These are phyloP conservation scores for Ogataea hybrid DNA, from an alignment of 1,139 yeast genomes.

Conservation along the genomic window DNA sequence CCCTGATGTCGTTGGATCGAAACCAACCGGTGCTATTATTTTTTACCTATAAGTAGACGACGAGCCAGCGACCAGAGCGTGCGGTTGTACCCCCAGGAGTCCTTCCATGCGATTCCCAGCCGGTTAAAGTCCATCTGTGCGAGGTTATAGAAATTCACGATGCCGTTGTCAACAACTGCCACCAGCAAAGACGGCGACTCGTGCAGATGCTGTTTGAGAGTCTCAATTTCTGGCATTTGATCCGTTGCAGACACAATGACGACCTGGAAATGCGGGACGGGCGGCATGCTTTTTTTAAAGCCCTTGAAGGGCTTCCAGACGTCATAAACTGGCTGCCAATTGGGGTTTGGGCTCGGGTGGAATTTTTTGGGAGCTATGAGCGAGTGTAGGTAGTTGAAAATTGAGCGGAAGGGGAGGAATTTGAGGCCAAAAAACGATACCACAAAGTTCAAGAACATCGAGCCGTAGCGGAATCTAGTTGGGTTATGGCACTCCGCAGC, in stretches of 20 bases:
- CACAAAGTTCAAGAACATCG: neutral
- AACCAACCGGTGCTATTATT: slow-evolving; percentile 92
- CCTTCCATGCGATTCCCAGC: slow-evolving; percentile 33
- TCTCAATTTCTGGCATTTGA: slow-evolving; percentile 51
- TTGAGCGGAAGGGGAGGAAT: neutral
- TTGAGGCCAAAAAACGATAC: neutral
- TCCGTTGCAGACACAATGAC: slow-evolving; percentile 52
- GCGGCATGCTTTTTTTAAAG: slow-evolving; percentile 70
- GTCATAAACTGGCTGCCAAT: slow-evolving; percentile 42
- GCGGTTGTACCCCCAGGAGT: slow-evolving; percentile 21
- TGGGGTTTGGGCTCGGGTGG: neutral
- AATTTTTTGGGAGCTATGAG: neutral
- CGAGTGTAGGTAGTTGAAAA: slow-evolving; percentile 10
- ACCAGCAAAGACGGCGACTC: slow-evolving; percentile 34
- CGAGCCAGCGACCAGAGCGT: neutral
- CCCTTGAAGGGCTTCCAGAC: slow-evolving; percentile 83
- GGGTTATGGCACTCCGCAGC: too few relatives aligned
- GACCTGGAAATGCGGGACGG: slow-evolving; percentile 74
- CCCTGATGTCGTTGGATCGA: slow-evolving; percentile 99
- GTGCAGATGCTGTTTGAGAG: slow-evolving; percentile 34
- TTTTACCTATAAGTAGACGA: slow-evolving; percentile 11
- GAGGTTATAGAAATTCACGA: slow-evolving; percentile 62
- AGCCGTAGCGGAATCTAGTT: slow-evolving; percentile 1
- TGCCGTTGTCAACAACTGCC: slow-evolving; percentile 72
- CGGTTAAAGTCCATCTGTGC: slow-evolving; percentile 55